These are phyloP conservation scores for Saccharomyces uvarum DNA, from an alignment of 1,139 yeast genomes.

Conservation along the genomic window DNA sequence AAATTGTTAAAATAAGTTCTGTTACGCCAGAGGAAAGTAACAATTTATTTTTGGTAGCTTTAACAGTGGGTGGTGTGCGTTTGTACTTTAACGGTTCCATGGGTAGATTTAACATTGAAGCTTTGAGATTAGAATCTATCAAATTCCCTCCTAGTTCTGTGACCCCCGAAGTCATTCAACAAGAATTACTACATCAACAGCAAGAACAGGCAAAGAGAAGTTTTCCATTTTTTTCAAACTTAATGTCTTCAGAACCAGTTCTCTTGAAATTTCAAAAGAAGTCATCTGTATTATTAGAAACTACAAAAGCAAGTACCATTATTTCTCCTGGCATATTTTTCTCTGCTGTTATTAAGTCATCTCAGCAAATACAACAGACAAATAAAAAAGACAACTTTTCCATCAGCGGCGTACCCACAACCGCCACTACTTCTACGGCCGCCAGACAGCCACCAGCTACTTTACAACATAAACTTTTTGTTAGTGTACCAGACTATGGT, in stretches of 20 bases:
- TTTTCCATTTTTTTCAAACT: constrained; percentile 25
- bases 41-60: constrained; percentile 69
- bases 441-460: constrained; percentile 4
- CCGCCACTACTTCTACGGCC: background rate
- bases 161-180: constrained; percentile 46
- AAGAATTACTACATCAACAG: constrained; percentile 36
- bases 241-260: constrained; percentile 29
- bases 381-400: background rate
- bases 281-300: constrained; percentile 36
- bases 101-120: constrained; percentile 34
- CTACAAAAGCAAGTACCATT: constrained; percentile 42
- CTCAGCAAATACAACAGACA: constrained; percentile 13
- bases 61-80: constrained; percentile 82
- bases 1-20: constrained; percentile 56
- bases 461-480: constrained; percentile 46
- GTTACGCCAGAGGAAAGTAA: constrained; percentile 59
- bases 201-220: constrained; percentile 36
- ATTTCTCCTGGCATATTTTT: constrained; percentile 81
- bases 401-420: background rate
- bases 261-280: constrained; percentile 36
- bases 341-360: constrained; percentile 37
- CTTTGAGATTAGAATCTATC: constrained; percentile 46
- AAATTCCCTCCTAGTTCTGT: constrained; percentile 73
- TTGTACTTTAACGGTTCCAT: constrained; percentile 53
- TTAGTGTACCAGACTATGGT: constrained; percentile 79